Evolutionary conservation across 2,329 filamentous ascomycete species (phyloP), one percentile per base, ranked within the genome.

Genomic region (Ascochyta rabiei): DNA sequence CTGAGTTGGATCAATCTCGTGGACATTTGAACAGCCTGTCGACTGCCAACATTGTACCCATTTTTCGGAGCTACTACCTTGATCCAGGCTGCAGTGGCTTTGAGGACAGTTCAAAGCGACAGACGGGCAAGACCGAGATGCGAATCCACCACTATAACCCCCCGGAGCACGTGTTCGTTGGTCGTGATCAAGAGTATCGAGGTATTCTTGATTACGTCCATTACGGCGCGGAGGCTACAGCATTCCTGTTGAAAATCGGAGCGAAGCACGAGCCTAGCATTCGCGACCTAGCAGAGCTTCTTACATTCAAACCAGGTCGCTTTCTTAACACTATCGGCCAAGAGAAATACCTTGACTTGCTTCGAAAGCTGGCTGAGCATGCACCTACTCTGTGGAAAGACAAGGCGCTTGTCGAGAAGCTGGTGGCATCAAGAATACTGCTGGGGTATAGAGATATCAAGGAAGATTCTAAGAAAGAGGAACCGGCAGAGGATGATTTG

Each of bases 181-280:
- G 95, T 8, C 81, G 83, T 30, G 81, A 83, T 47, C 79, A 84
- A 50, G 82, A 87, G 62, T 99, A 96, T 67, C 89, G 86, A 10
- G 90, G 96, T 28, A 96, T 99, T 28, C 96, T 99, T 63, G 92
- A 98, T 71, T 99, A 97, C 75, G 93, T 98, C 13, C 90, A 98
- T 71, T 99, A 97, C 77, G 92, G 93, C 0, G 79, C 82, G 30
- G 87, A 93, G 70, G 93, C 91, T 2, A 98, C 98, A 67, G 81
- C 89, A 0, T 99, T 99, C 68, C 78, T 99, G 16, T 85, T 92
- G 64, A 90, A 90, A 59, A 91, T 93, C 61, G 95, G 95, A 9
- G 93, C 92, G 2, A 97, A 96, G 75, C 87, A 86, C 59, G 93
- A 99, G 74, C 95, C 95, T 4, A 96, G 89, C 2, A 95, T 90